Evolutionary conservation across 306 rosid genomes (phyloP), one percentile per base, ranked within the genome.

Genomic region (Crataegus laevigata): DNA sequence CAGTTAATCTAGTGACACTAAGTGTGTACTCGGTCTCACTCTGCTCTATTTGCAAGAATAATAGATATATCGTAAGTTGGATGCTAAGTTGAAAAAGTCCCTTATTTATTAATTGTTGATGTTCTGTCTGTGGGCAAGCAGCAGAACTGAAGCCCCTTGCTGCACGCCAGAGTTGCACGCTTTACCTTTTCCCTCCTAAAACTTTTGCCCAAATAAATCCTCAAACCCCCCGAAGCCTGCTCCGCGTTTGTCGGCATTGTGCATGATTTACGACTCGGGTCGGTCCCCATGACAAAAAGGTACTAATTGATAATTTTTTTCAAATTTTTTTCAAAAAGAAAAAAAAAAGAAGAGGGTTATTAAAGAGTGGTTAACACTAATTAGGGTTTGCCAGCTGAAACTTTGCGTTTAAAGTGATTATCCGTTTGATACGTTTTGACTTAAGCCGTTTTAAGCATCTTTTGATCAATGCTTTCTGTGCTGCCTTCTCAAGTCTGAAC

Each of bases 211-310:
- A 32, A 24, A 26, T 21, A 59, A 58, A 68, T 21, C 3, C 77
- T 59, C 71, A 32, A 28, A n/a, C 5, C 12, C 66, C 19, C 77
- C 77, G 57, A 12, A 63, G 77, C 68, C 70, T 66, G 68, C 76
- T 74, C 75, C 78, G 15, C 26, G 42, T 61, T 73, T 69, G 51
- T 12, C 42, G 87, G 52, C 42, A n/a, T n/a, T 42, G 38, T 43
- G 36, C 76, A 26, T 5, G 29, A 9, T 32, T 30, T 73, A 34
- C 2, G 29, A 9, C 54, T 30, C 45, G 7, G 47, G 43, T 30
- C 45, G 7, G 47, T 26, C 13, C 55, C 24, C 52, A 18, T 28
- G 36, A 42, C 50, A 32, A 51, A 77, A 76, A n/a, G 61, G 61
- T n/a, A n/a, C n/a, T n/a, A n/a, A n/a, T n/a, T n/a, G n/a, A n/a